Conservation (phyloP, 306 rosid species). For the Vigna trinervia region DNA sequence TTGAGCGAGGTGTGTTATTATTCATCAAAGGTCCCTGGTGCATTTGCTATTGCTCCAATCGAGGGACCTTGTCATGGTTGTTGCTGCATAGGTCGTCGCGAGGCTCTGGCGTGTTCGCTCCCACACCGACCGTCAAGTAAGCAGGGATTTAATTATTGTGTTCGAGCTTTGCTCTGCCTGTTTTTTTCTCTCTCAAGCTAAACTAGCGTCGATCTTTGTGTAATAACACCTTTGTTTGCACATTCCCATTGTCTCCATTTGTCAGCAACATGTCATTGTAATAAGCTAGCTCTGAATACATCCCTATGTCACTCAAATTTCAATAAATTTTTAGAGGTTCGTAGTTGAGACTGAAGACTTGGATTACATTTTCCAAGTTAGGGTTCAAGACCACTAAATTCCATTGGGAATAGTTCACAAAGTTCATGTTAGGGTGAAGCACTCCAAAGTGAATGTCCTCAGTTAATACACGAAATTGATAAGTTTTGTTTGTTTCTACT, state of each 20-base stretch:
- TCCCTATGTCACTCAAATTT: conserved; percentile 70
- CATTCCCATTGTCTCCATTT: conserved; percentile 63
- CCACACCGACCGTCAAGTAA: too few relatives aligned
- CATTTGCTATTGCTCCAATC: too few relatives aligned
- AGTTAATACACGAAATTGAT: too few relatives aligned
- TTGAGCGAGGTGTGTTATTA: too few relatives aligned
- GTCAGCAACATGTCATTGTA: conserved; percentile 74
- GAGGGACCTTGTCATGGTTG: too few relatives aligned
- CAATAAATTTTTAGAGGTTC: conserved; percentile 58
- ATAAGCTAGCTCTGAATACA: conserved; percentile 74
- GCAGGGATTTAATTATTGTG: too few relatives aligned
- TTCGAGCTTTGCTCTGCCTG: too few relatives aligned
- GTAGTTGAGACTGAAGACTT: conserved; percentile 85
- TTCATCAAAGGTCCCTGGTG: too few relatives aligned
- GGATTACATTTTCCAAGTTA: conserved; percentile 60
- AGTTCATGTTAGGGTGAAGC: conserved; percentile 51
- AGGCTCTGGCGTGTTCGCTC: too few relatives aligned
- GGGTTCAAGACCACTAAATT: conserved; percentile 78
- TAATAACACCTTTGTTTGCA: conserved; percentile 71
- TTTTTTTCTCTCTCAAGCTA: conserved; percentile 50
- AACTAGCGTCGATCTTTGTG: conserved; percentile 64
- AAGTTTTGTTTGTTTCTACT: too few relatives aligned
- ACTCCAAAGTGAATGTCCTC: too few relatives aligned
- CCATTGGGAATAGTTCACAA: conserved; percentile 80
- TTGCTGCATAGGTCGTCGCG: too few relatives aligned